Evolutionary conservation across 2,329 filamentous ascomycete species (phyloP).

Genomic region (Diplodia seriata): DNA sequence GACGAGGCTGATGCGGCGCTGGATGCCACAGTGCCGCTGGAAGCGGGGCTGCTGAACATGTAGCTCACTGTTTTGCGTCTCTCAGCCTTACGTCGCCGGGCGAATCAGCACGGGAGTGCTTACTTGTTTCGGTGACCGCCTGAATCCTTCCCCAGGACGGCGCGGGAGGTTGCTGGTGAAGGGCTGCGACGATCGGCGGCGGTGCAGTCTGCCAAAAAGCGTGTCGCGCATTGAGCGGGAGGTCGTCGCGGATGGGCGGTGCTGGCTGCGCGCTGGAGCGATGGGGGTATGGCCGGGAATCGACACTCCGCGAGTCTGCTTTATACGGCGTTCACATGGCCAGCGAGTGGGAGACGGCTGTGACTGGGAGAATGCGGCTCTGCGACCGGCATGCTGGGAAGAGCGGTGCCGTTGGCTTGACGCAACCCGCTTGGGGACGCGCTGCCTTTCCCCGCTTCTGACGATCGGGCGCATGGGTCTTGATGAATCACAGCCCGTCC

Average conservation of each 20-base stretch:
- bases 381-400: slow-evolving; percentile 22
- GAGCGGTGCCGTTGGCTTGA: slow-evolving; percentile 2
- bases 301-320: slow-evolving; percentile 5
- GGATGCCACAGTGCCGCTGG: background rate
- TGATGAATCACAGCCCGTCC: slow-evolving; percentile 15
- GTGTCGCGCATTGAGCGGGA: background rate
- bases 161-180: slow-evolving; percentile 20
- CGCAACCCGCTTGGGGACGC: slow-evolving; percentile 4
- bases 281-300: background rate
- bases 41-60: slow-evolving; percentile 11
- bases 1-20: slow-evolving; percentile 25
- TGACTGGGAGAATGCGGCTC: slow-evolving; percentile 32
- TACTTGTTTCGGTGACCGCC: slow-evolving; percentile 31
- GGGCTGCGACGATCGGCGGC: slow-evolving; percentile 8
- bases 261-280: background rate
- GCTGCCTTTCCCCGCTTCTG: slow-evolving; percentile 27
- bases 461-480: slow-evolving; percentile 17
- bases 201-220: background rate
- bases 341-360: slow-evolving; percentile 12
- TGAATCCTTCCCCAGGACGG: slow-evolving; percentile 28
- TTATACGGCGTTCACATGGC: slow-evolving; percentile 32
- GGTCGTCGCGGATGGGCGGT: background rate
- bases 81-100: slow-evolving; percentile 25
- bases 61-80: slow-evolving; percentile 11
- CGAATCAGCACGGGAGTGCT: slow-evolving; percentile 29